phyloP scores from a whole-genome alignment of 805 yeast genomes.

The Spathaspora boniae region DNA sequence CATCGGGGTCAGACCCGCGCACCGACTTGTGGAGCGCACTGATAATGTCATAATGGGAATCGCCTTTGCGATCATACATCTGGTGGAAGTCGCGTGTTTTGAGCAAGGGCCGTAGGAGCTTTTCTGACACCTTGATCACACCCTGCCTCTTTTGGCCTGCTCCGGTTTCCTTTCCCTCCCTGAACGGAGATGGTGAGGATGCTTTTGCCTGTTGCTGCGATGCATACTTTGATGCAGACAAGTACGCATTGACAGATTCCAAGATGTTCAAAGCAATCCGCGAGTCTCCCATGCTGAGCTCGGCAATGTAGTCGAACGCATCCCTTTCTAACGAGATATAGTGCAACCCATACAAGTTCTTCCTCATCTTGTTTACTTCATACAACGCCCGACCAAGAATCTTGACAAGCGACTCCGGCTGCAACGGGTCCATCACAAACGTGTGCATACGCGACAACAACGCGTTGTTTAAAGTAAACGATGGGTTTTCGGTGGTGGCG shows the following conservation, averaged over 20 bases:
- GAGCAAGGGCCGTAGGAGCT: slow-evolving; percentile 37
- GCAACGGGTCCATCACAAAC: slow-evolving; percentile 39
- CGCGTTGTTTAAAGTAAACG: slow-evolving; percentile 41
- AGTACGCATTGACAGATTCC: slow-evolving; percentile 65
- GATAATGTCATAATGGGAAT: slow-evolving; percentile 90
- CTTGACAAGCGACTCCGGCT: slow-evolving; percentile 27
- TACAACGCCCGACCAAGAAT: slow-evolving; percentile 35
- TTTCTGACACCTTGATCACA: slow-evolving; percentile 37
- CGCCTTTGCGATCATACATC: slow-evolving; percentile 84
- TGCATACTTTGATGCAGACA: slow-evolving; percentile 29
- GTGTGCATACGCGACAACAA: slow-evolving; percentile 43
- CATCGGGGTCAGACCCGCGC: slow-evolving; percentile 87
- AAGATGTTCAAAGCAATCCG: slow-evolving; percentile 76
- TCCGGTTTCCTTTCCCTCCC: slow-evolving; percentile 13
- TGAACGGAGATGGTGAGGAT: too few species aligned
- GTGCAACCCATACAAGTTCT: slow-evolving; percentile 46
- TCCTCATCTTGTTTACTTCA: slow-evolving; percentile 57
- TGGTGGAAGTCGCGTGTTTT: slow-evolving; percentile 45
- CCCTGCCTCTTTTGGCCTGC: slow-evolving; percentile 18
- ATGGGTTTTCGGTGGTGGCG: slow-evolving; percentile 64
- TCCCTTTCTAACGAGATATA: slow-evolving; percentile 52
- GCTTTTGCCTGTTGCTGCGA: slow-evolving; percentile 5
- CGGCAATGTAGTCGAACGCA: slow-evolving; percentile 64
- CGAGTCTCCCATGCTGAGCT: slow-evolving; percentile 84
- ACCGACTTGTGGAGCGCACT: slow-evolving; percentile 94